These are phyloP conservation scores for Pistacia integerrima DNA, from an alignment of 345 rosid species.

Conservation along the genomic window DNA sequence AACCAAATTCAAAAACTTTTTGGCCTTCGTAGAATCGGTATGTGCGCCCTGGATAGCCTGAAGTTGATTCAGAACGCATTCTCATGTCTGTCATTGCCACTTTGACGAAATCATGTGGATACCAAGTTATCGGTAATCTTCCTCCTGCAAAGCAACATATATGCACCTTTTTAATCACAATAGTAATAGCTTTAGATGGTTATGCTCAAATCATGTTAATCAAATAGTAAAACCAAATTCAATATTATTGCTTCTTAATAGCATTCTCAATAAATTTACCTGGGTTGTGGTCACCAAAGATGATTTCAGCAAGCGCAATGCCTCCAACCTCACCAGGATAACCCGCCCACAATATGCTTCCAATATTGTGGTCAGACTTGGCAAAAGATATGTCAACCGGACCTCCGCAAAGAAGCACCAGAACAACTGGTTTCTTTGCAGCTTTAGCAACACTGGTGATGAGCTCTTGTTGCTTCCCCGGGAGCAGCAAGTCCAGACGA, in stretches of 20 bases:
- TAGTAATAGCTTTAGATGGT: not conserved
- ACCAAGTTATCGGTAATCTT: constrained; percentile 88
- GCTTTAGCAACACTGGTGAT: constrained; percentile 58
- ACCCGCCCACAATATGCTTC: constrained; percentile 91
- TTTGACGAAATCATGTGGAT: constrained; percentile 63
- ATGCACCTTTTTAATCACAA: not conserved
- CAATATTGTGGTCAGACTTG: constrained; percentile 48
- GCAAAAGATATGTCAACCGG: constrained; percentile 82
- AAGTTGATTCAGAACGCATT: constrained; percentile 60
- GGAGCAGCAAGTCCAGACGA: constrained; percentile 66
- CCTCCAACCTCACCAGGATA: constrained; percentile 95
- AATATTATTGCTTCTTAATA: not conserved
- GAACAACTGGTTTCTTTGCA: constrained; percentile 64
- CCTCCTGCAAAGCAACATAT: constrained; percentile 61
- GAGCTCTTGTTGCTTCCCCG: constrained; percentile 75
- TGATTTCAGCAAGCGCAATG: constrained; percentile 72
- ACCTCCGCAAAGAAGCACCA: constrained; percentile 84
- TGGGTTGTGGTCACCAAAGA: constrained; percentile 90
- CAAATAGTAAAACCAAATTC: not conserved
- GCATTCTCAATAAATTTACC: constrained; percentile 39
- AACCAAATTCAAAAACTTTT: constrained; percentile 65
- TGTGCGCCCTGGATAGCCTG: constrained; percentile 88
- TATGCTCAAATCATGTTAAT: not conserved
- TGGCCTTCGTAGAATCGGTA: constrained; percentile 74
- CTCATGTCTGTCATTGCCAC: constrained; percentile 90